phyloP scores from a whole-genome alignment of 2,329 filamentous ascomycete species.

The Sporothrix sp. region DNA sequence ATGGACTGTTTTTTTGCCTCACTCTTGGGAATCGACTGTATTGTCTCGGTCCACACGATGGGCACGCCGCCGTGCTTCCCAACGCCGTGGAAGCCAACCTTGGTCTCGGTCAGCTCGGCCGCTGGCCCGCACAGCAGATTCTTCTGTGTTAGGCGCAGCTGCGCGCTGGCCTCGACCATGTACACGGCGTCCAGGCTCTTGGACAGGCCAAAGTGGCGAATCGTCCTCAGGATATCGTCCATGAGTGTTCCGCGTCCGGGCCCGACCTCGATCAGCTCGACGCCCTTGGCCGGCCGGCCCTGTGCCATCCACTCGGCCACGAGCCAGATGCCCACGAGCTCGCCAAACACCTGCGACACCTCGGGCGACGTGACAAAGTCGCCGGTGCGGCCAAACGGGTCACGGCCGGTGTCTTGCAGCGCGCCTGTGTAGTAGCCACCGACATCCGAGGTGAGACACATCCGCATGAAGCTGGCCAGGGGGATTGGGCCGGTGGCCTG shows the following conservation, averaged over 20 bases:
- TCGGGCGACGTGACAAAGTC: conserved; percentile 97
- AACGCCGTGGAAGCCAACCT: conserved; percentile 62
- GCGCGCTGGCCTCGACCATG: conserved; percentile 84
- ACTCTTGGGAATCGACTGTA: conserved; percentile 70
- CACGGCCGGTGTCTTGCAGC: conserved; percentile 50
- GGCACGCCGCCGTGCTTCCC: conserved; percentile 66
- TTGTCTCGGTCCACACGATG: conserved; percentile 86
- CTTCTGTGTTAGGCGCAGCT: conserved; percentile 68
- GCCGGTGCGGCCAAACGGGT: conserved; percentile 86
- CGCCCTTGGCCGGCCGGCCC: conserved; percentile 59
- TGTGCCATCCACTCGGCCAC: conserved; percentile 95
- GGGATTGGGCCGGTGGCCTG: conserved; percentile 77
- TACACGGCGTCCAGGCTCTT: conserved; percentile 78
- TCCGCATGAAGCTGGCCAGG: conserved; percentile 93
- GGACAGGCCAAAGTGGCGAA: conserved; percentile 70
- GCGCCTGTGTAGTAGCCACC: conserved; percentile 89
- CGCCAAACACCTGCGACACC: conserved; percentile 94
- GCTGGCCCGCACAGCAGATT: conserved; percentile 68
- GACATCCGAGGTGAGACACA: conserved; percentile 84
- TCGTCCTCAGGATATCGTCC: conserved; percentile 90
- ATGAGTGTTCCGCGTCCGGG: conserved; percentile 92
- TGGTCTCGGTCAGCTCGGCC: conserved; percentile 56
- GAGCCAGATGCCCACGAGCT: conserved; percentile 89
- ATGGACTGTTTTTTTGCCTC: too few species aligned
- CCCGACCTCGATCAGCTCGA: conserved; percentile 88